Base-by-base conservation (phyloP, 192 early-diverging fungal species). In the Dissophora globulifera region DNA sequence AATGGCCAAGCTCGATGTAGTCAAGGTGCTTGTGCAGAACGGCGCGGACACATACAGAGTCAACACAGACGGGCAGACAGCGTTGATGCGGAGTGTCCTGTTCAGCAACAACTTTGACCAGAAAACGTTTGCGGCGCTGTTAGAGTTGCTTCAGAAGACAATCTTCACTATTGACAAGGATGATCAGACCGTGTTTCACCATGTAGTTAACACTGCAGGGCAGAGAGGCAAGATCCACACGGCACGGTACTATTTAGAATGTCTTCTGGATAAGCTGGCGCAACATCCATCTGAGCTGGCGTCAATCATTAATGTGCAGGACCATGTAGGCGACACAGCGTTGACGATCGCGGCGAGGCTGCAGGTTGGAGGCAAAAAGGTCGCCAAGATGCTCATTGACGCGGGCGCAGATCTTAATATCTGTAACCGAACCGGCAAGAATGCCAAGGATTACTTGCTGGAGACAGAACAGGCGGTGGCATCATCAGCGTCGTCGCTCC, bases 111-210 rank as follows among this genome's bases (percentile, higher is more conserved):
- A 94, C 76, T 93, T 88, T 76, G 95, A 97, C 29, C 83, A 81
- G 41, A 88, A 92, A 58, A 78, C 87, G 0, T 99, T 98, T 78
- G 74, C 85, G 1, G 79, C 85, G 9, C 68, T 94, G 4, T 57
- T 98, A 15, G 87, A 91, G 32, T 52, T 93, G 6, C 79, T 99
- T 7, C 86, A 91, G 54, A 87, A 89, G 47, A 87, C 90, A 3
- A 89, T 97, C 31, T 86, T 86, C 31, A 78, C 90, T 41, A 83
- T 87, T 10, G 97, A 99, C 82, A 84, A 86, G 64, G 80, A 86
- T 47, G 85, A 89, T 54, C 92, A 94, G 56, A 97, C 93, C 0
- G 92, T 98, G 4, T 86, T 99, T 25, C 97, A 99, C 69, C 97
- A 99, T 70, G 90, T 97, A 12, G 88, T 89, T 0, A 67, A 83